These are phyloP conservation scores for Fomitopsis serialis DNA, from an alignment of 768 basidiomycete genomes.

Conservation along the genomic window DNA sequence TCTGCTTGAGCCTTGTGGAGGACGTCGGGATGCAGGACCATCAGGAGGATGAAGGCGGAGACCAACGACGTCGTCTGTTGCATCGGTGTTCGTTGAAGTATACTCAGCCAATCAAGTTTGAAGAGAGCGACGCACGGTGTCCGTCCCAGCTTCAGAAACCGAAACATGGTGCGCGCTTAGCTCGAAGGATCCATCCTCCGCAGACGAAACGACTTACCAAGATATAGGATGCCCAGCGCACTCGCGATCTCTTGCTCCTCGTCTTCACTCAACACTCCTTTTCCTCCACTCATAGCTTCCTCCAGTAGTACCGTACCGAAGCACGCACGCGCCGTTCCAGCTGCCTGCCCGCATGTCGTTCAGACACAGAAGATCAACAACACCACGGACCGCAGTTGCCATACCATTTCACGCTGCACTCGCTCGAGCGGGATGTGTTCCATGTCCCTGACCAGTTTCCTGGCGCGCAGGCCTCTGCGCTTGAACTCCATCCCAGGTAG, in stretches of 20 bases:
- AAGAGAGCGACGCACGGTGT: slow-evolving; percentile 10
- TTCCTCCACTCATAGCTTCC: slow-evolving; percentile 7
- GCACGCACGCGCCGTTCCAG: slow-evolving; percentile 4
- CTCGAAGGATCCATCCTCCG: neutral
- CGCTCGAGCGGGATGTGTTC: neutral
- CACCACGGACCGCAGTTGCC: neutral
- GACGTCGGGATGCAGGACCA: slow-evolving; percentile 33
- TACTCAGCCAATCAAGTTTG: too few species aligned
- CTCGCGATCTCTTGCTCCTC: slow-evolving; percentile 17
- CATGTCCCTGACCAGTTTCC: neutral
- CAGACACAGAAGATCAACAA: too few species aligned
- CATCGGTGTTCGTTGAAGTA: too few species aligned
- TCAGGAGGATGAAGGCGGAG: slow-evolving; percentile 36
- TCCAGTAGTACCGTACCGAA: slow-evolving; percentile 13
- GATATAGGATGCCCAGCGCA: slow-evolving; percentile 17
- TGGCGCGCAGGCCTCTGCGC: neutral
- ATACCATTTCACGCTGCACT: neutral
- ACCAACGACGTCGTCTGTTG: slow-evolving; percentile 37
- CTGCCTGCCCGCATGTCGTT: too few species aligned
- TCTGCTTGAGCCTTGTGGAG: slow-evolving; percentile 36
- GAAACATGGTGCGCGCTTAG: neutral
- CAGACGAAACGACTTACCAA: slow-evolving; percentile 12
- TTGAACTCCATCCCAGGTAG: neutral
- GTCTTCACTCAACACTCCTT: slow-evolving; percentile 7
- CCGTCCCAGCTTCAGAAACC: slow-evolving; percentile 13